These are phyloP conservation scores for Lojkania enalia DNA, from an alignment of 2,329 filamentous ascomycete genomes.

Conservation along the genomic window DNA sequence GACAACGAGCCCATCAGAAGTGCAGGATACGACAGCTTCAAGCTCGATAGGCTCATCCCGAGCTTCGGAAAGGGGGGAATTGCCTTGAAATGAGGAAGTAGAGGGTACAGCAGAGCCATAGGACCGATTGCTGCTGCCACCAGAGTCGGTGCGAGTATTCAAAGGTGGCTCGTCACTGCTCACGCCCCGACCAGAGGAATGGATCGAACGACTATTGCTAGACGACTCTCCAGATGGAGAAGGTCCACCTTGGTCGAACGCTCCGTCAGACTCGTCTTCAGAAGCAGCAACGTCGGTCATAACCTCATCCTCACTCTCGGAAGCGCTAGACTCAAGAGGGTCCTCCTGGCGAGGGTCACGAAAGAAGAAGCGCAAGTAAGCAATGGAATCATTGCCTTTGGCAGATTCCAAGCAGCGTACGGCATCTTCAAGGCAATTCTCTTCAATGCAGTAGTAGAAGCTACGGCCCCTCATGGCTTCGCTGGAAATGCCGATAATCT, in stretches of 20 bases:
- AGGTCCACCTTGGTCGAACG: slow-evolving; percentile 49
- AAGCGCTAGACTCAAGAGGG: slow-evolving; percentile 35
- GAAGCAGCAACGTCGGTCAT: slow-evolving; percentile 55
- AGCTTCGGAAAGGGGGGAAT: slow-evolving; percentile 29
- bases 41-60: slow-evolving; percentile 64
- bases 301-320: slow-evolving; percentile 54
- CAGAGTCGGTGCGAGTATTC: slow-evolving; percentile 50
- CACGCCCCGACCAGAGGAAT: slow-evolving; percentile 15
- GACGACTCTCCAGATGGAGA: slow-evolving; percentile 19
- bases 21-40: slow-evolving; percentile 89
- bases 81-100: slow-evolving; percentile 29
- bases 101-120: slow-evolving; percentile 26
- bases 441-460: slow-evolving; percentile 85
- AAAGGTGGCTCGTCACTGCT: slow-evolving; percentile 13
- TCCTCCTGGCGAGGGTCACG: slow-evolving; percentile 68
- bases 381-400: slow-evolving; percentile 88
- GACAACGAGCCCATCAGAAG: slow-evolving; percentile 84
- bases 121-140: slow-evolving; percentile 48
- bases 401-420: slow-evolving; percentile 80
- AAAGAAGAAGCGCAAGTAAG: slow-evolving; percentile 85
- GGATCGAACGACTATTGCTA: slow-evolving; percentile 23
- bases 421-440: slow-evolving; percentile 75
- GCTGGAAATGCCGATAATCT: slow-evolving; percentile 74
- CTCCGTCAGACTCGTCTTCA: slow-evolving; percentile 54
- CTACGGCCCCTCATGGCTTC: slow-evolving; percentile 73